Evolutionary conservation across 768 basidiomycete genomes (phyloP).

Genomic region (Lactarius trivialis): DNA sequence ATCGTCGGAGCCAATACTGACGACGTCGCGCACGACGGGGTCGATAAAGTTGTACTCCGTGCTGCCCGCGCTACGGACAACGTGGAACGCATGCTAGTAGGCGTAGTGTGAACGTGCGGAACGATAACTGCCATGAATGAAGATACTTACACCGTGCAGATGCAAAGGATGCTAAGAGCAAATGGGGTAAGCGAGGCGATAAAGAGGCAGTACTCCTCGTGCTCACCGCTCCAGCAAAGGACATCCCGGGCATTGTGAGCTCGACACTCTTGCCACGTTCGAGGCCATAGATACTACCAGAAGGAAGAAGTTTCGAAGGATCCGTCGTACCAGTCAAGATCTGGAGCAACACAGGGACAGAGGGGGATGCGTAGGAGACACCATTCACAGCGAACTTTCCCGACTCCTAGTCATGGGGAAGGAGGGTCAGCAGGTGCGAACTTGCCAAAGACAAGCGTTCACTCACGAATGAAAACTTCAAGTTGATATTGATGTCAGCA

Average conservation of each 20-base stretch:
- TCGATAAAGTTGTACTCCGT: conserved; percentile 28
- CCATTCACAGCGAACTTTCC: conserved; percentile 29
- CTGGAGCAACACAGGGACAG: conserved; percentile 50
- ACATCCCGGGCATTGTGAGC: conserved; percentile 40
- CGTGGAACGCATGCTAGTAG: conserved; percentile 23
- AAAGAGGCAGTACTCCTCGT: conserved; percentile 12
- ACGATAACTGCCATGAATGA: background rate
- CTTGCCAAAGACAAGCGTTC: background rate
- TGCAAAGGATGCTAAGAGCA: conserved; percentile 15
- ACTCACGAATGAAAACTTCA: conserved; percentile 24
- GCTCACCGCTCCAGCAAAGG: conserved; percentile 29
- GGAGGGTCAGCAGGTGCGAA: background rate
- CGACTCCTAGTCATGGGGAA: background rate
- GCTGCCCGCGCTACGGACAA: conserved; percentile 21
- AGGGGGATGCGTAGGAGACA: conserved; percentile 35
- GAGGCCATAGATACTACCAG: conserved; percentile 41
- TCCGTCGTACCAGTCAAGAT: conserved; percentile 47
- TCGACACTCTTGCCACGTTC: conserved; percentile 45
- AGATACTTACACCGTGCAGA: conserved; percentile 13
- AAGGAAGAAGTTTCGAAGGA: conserved; percentile 44
- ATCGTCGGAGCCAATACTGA: conserved; percentile 24
- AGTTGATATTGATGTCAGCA: conserved; percentile 23
- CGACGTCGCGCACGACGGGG: conserved; percentile 42
- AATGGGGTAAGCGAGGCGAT: background rate
- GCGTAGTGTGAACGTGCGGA: background rate